Base-by-base conservation (phyloP, 2,329 filamentous ascomycete species). In the Colletotrichum sp. region DNA sequence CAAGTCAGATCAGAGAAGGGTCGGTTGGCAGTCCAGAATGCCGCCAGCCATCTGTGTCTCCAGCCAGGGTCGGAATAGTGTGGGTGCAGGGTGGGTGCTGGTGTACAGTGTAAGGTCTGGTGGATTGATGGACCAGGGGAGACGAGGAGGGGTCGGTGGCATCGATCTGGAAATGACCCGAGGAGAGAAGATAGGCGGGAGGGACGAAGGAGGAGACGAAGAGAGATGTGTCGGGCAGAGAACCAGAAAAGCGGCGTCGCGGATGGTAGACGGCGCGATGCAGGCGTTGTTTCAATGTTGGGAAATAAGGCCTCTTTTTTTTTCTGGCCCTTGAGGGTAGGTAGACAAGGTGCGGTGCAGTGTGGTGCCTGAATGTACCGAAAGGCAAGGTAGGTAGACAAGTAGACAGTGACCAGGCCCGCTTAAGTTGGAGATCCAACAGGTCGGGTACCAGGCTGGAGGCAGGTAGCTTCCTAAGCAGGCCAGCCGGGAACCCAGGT, bases 251-350 rank as follows among this genome's bases (percentile, higher is more conserved):
- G 60, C 22, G 67, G 60, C 55, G 71, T 15, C 39, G 75, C 34
- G 48, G 48, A 28, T 36, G 65, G 74, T 65, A 66, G 63, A 66
- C 39, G 57, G 63, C 52, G 70, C 57, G 64, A 64, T 68, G 73
- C 68, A 63, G 57, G 68, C 70, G 69, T 72, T 52, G 69, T 57
- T 75, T 75, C 74, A 75, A 73, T 73, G 70, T 60, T 73, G 63
- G 59, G 69, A 71, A 71, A 71, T 62, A 71, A 73, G 70, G 26
- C 75, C 59, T 74, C 78, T 79, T 76, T 79, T 80, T 80, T 79
- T 80, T 82, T 80, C 22, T 16, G 18, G 28, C 55, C 44, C 30
- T 55, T 62, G 32, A 34, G 32, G 65, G 65, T 36, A 57, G 55
- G 67, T 44, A 60, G 59, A 18, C 32, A 34, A 44, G 55, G 30